Evolutionary conservation across 352 stramenopile species (phyloP).

Genomic region (Phytophthora podocarpi): DNA sequence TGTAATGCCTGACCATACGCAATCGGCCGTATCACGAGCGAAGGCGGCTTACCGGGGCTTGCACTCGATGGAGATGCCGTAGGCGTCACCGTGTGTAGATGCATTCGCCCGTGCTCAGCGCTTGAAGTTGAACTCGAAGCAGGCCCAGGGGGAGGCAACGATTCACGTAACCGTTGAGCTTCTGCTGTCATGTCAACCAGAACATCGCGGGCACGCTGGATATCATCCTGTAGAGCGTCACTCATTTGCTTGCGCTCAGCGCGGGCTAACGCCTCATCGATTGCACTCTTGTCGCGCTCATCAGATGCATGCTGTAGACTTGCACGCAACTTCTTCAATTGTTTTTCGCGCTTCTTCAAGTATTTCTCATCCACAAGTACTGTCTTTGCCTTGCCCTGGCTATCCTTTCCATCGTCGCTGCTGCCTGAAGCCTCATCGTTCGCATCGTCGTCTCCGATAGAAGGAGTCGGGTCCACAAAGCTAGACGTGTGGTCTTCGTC

Average conservation of each 20-base stretch:
- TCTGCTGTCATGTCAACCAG: slow-evolving; percentile 43
- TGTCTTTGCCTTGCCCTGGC: slow-evolving; percentile 35
- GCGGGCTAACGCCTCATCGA: slow-evolving; percentile 68
- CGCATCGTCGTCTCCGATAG: slow-evolving; percentile 31
- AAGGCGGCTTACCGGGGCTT: slow-evolving; percentile 35
- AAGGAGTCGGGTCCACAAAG: background rate
- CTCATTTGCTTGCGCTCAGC: slow-evolving; percentile 81
- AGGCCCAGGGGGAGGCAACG: slow-evolving; percentile 1
- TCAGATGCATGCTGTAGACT: slow-evolving; percentile 47
- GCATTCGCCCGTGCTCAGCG: slow-evolving; percentile 22
- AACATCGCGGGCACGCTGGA: slow-evolving; percentile 47
- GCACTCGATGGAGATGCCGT: slow-evolving; percentile 10
- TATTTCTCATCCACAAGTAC: slow-evolving; percentile 82
- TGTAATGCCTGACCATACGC: slow-evolving; percentile 74
- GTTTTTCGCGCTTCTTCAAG: slow-evolving; percentile 73
- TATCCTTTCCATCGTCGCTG: slow-evolving; percentile 43
- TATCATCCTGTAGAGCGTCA: slow-evolving; percentile 63
- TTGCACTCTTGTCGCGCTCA: slow-evolving; percentile 50
- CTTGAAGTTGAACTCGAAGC: slow-evolving; percentile 7
- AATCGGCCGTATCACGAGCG: slow-evolving; percentile 72
- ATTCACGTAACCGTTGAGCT: slow-evolving; percentile 24
- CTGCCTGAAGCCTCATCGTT: slow-evolving; percentile 37
- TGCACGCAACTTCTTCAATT: slow-evolving; percentile 70
- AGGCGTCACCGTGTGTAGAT: slow-evolving; percentile 37
- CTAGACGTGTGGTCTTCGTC: slow-evolving; percentile 3